These are phyloP conservation scores for Hypericum perforatum DNA, from an alignment of 345 rosid species.

Conservation along the genomic window DNA sequence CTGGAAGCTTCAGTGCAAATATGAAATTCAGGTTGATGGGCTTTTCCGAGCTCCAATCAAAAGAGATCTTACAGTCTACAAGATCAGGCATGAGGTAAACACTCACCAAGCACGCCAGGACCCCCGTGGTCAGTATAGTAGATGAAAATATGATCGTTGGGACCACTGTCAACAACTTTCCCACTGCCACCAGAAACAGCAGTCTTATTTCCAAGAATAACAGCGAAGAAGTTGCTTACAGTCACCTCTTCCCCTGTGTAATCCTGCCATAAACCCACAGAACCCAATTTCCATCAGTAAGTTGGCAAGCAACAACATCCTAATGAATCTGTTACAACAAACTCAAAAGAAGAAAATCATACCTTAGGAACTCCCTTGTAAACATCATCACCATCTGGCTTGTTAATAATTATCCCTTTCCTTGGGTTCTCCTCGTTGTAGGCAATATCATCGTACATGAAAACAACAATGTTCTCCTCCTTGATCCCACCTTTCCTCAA, in stretches of 20 bases:
- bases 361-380: constrained; percentile 94
- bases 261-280: constrained; percentile 45
- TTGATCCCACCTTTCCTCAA: constrained; percentile 80
- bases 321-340: not conserved
- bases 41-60: too few relatives aligned
- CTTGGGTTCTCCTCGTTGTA: constrained; percentile 65
- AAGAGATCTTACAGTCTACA: too few relatives aligned
- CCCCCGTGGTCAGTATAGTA: constrained; percentile 88
- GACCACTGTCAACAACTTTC: constrained; percentile 86
- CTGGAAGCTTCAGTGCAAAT: too few relatives aligned
- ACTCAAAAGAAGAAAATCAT: constrained; percentile 2
- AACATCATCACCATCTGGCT: constrained; percentile 73
- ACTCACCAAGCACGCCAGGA: constrained; percentile 91
- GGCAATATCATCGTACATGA: constrained; percentile 96
- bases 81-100: not conserved
- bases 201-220: constrained; percentile 72
- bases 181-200: constrained; percentile 82
- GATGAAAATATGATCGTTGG: constrained; percentile 83
- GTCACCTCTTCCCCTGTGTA: constrained; percentile 73
- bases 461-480: constrained; percentile 85
- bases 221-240: constrained; percentile 69
- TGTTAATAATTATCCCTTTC: constrained; percentile 69
- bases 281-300: not conserved
- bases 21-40: too few relatives aligned
- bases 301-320: not conserved